These are phyloP conservation scores for Paramecium bursaria DNA, from an alignment of 73 alveolate species.

Conservation along the genomic window DNA sequence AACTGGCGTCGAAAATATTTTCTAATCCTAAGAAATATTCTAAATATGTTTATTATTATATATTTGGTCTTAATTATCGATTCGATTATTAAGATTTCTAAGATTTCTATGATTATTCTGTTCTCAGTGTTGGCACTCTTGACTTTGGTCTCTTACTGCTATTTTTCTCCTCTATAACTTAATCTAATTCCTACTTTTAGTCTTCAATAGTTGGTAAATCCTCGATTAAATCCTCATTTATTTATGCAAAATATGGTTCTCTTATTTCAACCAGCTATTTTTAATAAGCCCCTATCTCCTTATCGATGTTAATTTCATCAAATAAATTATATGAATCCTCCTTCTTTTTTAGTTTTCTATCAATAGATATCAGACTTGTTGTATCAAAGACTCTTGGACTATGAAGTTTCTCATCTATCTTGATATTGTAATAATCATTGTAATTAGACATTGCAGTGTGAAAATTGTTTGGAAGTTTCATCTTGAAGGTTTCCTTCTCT, in stretches of 20 bases:
- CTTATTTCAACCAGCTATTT: background rate
- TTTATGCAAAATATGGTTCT: background rate
- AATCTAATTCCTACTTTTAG: too few species aligned
- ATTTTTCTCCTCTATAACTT: too few species aligned
- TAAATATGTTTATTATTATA: background rate
- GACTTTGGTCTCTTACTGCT: background rate
- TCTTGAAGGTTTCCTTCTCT: slow-evolving; percentile 31
- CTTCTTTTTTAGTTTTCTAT: background rate
- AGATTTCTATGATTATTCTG: background rate
- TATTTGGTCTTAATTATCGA: background rate
- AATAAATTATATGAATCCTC: slow-evolving; percentile 23
- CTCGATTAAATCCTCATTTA: slow-evolving; percentile 11
- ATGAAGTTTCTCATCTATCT: background rate
- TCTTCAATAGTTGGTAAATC: too few species aligned
- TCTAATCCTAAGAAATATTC: slow-evolving; percentile 39
- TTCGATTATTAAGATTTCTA: background rate
- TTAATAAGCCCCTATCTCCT: background rate
- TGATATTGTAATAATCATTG: slow-evolving; percentile 27
- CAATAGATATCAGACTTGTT: too few species aligned
- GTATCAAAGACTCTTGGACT: too few species aligned
- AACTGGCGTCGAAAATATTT: slow-evolving; percentile 18
- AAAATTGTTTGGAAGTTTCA: background rate
- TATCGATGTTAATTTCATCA: background rate
- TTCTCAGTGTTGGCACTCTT: background rate
- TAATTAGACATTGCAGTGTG: slow-evolving; percentile 44